Conservation (phyloP, 2,329 filamentous ascomycete genomes). For the Penicillium sp. region DNA sequence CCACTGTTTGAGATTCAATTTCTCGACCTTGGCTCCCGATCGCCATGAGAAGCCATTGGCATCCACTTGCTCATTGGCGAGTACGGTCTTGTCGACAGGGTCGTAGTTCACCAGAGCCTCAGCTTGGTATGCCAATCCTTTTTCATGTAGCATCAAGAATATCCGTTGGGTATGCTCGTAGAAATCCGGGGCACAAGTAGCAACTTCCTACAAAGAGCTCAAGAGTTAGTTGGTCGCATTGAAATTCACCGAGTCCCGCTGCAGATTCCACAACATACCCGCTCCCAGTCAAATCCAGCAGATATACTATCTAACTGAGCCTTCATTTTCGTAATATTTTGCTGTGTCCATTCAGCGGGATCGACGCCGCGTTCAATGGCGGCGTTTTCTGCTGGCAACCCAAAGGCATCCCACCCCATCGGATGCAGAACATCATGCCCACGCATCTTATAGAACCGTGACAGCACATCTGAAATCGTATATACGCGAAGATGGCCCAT, state of each 20-base stretch:
- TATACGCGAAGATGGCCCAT: constrained; percentile 87
- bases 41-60: constrained; percentile 82
- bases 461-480: constrained; percentile 83
- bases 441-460: constrained; percentile 72
- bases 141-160: constrained; percentile 73
- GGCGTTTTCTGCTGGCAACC: constrained; percentile 86
- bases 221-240: neutral
- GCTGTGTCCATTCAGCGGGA: constrained; percentile 74
- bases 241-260: too few relatives aligned
- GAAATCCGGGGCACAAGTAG: constrained; percentile 80
- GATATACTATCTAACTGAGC: constrained; percentile 77
- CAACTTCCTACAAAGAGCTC: constrained; percentile 63
- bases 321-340: constrained; percentile 85
- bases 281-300: constrained; percentile 78
- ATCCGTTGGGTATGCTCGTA: constrained; percentile 88
- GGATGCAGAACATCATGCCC: constrained; percentile 76
- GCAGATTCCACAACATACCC: constrained; percentile 54
- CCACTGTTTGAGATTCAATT: constrained; percentile 80
- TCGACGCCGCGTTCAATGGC: constrained; percentile 79
- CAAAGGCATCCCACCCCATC: constrained; percentile 96
- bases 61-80: constrained; percentile 87
- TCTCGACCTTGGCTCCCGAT: constrained; percentile 80
- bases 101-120: constrained; percentile 89
- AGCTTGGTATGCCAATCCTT: constrained; percentile 77
- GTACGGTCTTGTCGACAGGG: constrained; percentile 81